Percentiles rank a stretch among this genome's conserved stretches.
Conservation (phyloP, 1,284 basidiomycete genomes). For the Ustanciosporium gigantosporum region DNA sequence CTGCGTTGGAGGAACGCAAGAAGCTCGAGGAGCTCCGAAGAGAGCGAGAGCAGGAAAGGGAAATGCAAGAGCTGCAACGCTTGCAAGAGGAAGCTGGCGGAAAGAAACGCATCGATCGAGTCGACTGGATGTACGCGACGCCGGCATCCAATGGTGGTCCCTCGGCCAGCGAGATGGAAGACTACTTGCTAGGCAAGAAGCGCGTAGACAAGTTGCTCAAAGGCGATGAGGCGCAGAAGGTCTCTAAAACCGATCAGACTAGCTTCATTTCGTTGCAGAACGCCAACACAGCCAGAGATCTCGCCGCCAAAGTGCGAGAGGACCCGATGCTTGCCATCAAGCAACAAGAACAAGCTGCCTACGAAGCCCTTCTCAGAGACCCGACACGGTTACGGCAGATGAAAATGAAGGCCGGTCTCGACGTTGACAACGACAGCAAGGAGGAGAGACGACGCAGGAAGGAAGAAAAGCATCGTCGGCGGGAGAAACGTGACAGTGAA, state of each 20-base stretch:
- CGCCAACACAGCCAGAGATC: slow-evolving; percentile 85
- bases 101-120: slow-evolving; percentile 85
- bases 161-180: slow-evolving; percentile 82
- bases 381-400: slow-evolving; percentile 74
- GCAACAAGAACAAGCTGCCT: slow-evolving; percentile 91
- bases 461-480: slow-evolving; percentile 65
- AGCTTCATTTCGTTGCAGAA: slow-evolving; percentile 38
- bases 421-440: slow-evolving; percentile 63
- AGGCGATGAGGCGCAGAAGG: slow-evolving; percentile 74
- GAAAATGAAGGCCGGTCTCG: slow-evolving; percentile 69
- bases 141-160: slow-evolving; percentile 80
- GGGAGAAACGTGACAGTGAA: slow-evolving; percentile 8
- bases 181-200: slow-evolving; percentile 97
- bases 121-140: slow-evolving; percentile 99
- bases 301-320: slow-evolving; percentile 89
- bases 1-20: slow-evolving; percentile 96
- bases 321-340: slow-evolving; percentile 96
- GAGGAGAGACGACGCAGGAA: slow-evolving; percentile 64
- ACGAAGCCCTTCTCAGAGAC: slow-evolving; percentile 85
- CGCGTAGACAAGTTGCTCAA: slow-evolving; percentile 92
- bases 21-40: slow-evolving; percentile 93
- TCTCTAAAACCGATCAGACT: slow-evolving; percentile 22
- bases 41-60: slow-evolving; percentile 95
- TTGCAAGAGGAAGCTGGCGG: slow-evolving; percentile 80
- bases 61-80: slow-evolving; percentile 91